Conservation (phyloP, 2,329 filamentous ascomycete genomes). For the Lizonia empirigonia region DNA sequence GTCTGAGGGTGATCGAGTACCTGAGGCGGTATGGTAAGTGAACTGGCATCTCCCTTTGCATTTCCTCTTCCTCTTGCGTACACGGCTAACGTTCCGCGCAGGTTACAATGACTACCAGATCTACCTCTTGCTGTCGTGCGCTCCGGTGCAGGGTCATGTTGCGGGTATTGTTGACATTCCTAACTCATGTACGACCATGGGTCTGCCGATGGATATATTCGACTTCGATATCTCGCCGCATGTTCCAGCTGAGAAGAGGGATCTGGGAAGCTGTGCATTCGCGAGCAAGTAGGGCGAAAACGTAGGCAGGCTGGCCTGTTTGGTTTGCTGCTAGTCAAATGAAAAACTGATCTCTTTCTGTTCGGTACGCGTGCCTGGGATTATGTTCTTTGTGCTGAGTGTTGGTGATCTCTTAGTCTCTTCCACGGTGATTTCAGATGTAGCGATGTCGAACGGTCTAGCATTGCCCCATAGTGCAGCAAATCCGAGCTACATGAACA, state of each 20-base stretch:
- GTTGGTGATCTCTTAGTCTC: too few species aligned
- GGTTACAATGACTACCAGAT: conserved; percentile 75
- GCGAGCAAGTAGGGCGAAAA: conserved; percentile 42
- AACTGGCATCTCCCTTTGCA: not conserved
- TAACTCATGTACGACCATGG: conserved; percentile 88
- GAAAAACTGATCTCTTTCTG: too few species aligned
- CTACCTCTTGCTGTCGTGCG: conserved; percentile 83
- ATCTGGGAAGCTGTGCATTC: conserved; percentile 76
- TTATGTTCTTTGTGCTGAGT: too few species aligned
- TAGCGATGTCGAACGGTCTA: too few species aligned
- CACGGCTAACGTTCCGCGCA: conserved; percentile 14
- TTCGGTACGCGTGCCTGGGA: too few species aligned
- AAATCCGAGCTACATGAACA: too few species aligned
- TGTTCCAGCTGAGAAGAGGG: conserved; percentile 63
- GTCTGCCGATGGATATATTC: conserved; percentile 91
- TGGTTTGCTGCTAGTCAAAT: not conserved
- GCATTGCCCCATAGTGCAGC: too few species aligned
- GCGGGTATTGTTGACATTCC: conserved; percentile 89
- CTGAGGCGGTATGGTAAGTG: conserved; percentile 70
- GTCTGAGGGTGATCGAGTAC: conserved; percentile 78
- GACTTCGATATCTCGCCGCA: conserved; percentile 86
- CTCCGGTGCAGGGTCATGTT: conserved; percentile 84
- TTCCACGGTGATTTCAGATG: too few species aligned
- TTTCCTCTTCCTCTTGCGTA: not conserved
- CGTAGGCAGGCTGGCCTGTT: not conserved